Percentiles rank a stretch among this genome's conserved stretches.
phyloP scores from a whole-genome alignment of 2,329 filamentous ascomycete species.

The Sporothrix globosa region DNA sequence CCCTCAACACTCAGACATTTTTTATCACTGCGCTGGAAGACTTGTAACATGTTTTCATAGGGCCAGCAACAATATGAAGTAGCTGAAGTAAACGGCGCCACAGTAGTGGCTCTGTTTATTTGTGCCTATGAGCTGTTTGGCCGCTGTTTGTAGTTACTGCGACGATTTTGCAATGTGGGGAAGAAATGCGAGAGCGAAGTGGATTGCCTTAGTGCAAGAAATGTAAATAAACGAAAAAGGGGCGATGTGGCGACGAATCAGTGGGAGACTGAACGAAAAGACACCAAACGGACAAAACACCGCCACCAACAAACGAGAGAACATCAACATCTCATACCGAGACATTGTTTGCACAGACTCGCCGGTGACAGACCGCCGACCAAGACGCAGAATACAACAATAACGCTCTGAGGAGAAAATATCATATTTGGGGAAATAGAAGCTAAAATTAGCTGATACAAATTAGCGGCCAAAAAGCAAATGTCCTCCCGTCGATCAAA shows the following conservation, averaged over 20 bases:
- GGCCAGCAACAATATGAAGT: background rate
- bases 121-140: background rate
- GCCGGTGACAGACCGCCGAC: background rate
- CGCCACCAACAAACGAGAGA: slow-evolving; percentile 7
- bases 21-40: background rate
- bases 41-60: background rate
- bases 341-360: slow-evolving; percentile 25
- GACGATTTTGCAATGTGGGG: background rate
- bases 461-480: background rate
- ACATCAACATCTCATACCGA: slow-evolving; percentile 4
- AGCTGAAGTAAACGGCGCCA: background rate
- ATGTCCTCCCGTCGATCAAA: background rate
- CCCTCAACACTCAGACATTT: background rate
- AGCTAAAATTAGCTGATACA: background rate
- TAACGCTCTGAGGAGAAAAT: background rate
- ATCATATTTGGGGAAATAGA: background rate
- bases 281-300: background rate
- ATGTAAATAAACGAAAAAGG: background rate
- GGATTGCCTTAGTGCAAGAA: no score
- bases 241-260: background rate
- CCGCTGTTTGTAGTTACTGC: background rate
- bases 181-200: background rate
- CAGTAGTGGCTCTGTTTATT: background rate
- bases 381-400: background rate
- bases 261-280: background rate